Evolutionary conservation across 2,329 filamentous ascomycete species (phyloP), one percentile per base, ranked within the genome.

Genomic region (Onygena corvina): DNA sequence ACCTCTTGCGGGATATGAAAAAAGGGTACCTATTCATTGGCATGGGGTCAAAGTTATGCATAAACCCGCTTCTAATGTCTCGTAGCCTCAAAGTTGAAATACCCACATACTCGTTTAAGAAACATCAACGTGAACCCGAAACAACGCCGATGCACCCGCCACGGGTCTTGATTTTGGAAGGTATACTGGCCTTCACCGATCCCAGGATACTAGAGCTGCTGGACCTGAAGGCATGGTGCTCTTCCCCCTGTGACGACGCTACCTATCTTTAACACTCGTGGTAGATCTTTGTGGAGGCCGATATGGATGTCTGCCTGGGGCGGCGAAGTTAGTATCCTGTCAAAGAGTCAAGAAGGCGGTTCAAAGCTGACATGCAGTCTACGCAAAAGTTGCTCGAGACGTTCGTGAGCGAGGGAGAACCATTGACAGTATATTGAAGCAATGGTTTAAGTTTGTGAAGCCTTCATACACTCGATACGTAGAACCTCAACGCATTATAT

Each of bases 371-470:
- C 30, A 47, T 29, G 21, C 12, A 42, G 6, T 29, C 11, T 21
- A 3, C 14, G 5, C 12, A 21, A 53, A 40, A 88, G 84, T 93
- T 57, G 71, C 87, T 31, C 84, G 92, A 60, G 92, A 98, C 67
- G 86, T 96, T 18, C 80, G 80, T 58, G 86, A 94, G 59, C 81
- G 92, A 60, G 90, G 86, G 2, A 79, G 92, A 61, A 90, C 94
- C 60, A 84, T 96, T 50, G 85, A 95, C 62, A 92, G 92, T 34
- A 90, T 89, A 60, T 89, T 98, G 65, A 96, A 96, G 67, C 92
- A 98, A 65, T 98, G 92, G 92, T 95, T 96, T 64, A 72, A 71
- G 8, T 98, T 85, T 63, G 92, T 98, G 36, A 98, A 98, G 67
- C 92, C 92, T 2, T 96, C 96, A 61, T 96, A 93, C 60, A 84